phyloP scores from a whole-genome alignment of 805 yeast species.

The Saccharomycopsis capsularis region DNA sequence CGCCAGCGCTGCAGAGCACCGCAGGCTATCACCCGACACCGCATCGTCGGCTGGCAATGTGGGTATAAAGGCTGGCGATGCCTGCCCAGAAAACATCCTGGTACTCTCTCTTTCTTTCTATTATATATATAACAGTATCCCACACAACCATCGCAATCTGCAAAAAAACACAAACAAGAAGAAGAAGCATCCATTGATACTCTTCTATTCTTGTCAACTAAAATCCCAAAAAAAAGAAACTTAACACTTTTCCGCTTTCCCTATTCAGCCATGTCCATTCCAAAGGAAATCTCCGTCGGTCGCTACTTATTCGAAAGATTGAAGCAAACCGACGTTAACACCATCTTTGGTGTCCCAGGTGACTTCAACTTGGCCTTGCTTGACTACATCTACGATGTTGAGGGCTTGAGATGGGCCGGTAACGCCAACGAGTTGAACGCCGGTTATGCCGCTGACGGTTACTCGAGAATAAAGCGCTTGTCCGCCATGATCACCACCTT shows the following conservation, averaged over 20 bases:
- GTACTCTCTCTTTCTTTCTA: no score
- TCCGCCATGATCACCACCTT: conserved; percentile 75
- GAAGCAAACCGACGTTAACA: conserved; percentile 60
- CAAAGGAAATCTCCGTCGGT: conserved; percentile 43
- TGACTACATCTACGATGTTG: conserved; percentile 68
- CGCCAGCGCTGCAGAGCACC: no score
- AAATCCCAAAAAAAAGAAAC: not conserved
- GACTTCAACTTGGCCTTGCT: conserved; percentile 69
- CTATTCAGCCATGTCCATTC: not conserved
- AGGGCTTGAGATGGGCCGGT: conserved; percentile 81
- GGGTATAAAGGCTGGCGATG: no score
- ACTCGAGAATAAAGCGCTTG: conserved; percentile 73
- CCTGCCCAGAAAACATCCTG: no score
- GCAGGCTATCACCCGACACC: no score
- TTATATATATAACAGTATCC: no score
- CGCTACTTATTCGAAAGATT: conserved; percentile 73
- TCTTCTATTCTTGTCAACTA: no score
- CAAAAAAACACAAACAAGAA: no score
- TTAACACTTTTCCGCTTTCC: not conserved
- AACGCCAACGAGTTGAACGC: conserved; percentile 88
- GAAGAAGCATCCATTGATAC: no score
- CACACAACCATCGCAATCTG: no score
- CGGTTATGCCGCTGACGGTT: conserved; percentile 84
- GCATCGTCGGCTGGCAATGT: no score
- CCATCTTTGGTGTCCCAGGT: conserved; percentile 77